Conservation (phyloP, 768 basidiomycete species). For the Pleurotus giganteus region DNA sequence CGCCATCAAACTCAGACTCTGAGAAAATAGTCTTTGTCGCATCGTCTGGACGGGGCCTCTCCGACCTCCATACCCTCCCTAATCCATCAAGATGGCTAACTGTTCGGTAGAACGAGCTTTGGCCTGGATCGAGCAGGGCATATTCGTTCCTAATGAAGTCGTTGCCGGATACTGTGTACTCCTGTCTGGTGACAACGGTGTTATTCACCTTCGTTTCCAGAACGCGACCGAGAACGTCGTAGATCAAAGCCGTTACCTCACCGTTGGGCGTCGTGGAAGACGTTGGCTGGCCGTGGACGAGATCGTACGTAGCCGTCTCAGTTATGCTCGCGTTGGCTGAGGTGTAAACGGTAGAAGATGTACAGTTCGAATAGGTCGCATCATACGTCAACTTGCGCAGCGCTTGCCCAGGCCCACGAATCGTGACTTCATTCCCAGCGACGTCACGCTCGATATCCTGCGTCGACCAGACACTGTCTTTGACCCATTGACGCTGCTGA, state of each 20-base stretch:
- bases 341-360: not conserved
- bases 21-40: not conserved
- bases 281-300: not conserved
- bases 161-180: not conserved
- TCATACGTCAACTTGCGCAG: not conserved
- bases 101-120: not conserved
- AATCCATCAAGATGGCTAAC: constrained; percentile 5
- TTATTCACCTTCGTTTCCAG: not conserved
- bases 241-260: not conserved
- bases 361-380: not conserved
- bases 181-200: not conserved
- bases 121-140: not conserved
- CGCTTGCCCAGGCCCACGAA: not conserved
- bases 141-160: not conserved
- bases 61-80: not conserved
- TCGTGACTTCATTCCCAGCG: not conserved
- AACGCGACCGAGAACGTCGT: not conserved
- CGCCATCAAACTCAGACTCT: constrained; percentile 1
- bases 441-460: not conserved
- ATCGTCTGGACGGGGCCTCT: not conserved
- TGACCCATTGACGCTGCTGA: not conserved
- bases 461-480: not conserved
- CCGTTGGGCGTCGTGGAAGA: not conserved
- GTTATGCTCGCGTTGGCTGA: not conserved
- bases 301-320: constrained; percentile 1